Evolutionary conservation across 495 filamentous ascomycete genomes (phyloP).

Genomic region (Sporormia fimetaria): DNA sequence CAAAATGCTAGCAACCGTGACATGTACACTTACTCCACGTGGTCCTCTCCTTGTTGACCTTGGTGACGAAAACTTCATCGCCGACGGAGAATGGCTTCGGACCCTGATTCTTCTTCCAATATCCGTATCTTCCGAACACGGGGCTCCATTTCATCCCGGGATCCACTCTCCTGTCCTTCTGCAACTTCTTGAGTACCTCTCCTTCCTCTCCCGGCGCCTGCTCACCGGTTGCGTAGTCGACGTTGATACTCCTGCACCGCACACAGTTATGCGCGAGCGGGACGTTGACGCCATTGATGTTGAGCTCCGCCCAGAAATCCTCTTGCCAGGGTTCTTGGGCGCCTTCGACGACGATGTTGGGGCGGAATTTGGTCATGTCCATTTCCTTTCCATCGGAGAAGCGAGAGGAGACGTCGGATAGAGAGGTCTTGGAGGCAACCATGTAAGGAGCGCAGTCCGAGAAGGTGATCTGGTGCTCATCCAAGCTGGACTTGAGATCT

Average conservation of each 20-base stretch:
- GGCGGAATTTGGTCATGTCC: slow-evolving; percentile 71
- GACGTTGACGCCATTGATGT: slow-evolving; percentile 34
- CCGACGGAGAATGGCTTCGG: slow-evolving; percentile 46
- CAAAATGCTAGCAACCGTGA: too few species aligned
- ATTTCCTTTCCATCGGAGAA: slow-evolving; percentile 46
- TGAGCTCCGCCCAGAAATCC: slow-evolving; percentile 70
- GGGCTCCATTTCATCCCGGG: slow-evolving; percentile 60
- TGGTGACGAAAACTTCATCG: slow-evolving; percentile 55
- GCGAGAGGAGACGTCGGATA: slow-evolving; percentile 51
- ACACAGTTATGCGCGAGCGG: slow-evolving; percentile 66
- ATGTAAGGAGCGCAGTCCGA: slow-evolving; percentile 71
- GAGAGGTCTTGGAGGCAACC: slow-evolving; percentile 57
- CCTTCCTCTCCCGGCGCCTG: slow-evolving; percentile 53
- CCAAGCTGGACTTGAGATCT: slow-evolving; percentile 4
- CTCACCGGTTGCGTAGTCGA: slow-evolving; percentile 68
- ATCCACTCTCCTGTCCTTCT: slow-evolving; percentile 70
- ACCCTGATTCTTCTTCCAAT: slow-evolving; percentile 38
- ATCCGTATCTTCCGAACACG: slow-evolving; percentile 75
- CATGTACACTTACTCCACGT: slow-evolving; percentile 57
- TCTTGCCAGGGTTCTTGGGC: slow-evolving; percentile 58
- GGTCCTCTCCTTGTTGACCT: slow-evolving; percentile 46
- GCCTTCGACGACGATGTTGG: slow-evolving; percentile 68
- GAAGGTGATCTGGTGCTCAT: slow-evolving; percentile 50
- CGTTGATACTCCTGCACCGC: slow-evolving; percentile 69
- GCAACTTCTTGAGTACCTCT: slow-evolving; percentile 60